These are phyloP conservation scores for Bryum argenteum DNA, from an alignment of 225 moss, liverwort and hornwort genomes.

Conservation along the genomic window DNA sequence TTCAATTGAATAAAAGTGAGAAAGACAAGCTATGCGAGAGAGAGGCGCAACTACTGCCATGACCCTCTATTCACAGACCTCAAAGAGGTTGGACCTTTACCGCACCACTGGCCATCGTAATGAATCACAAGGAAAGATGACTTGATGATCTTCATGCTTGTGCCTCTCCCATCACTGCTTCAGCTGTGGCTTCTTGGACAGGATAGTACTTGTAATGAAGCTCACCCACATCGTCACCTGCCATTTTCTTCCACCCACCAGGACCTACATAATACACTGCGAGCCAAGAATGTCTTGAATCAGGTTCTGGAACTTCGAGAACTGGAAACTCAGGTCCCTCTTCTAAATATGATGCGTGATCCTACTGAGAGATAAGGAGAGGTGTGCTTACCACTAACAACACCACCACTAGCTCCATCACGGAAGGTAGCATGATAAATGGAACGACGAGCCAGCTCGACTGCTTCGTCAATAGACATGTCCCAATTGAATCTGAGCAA, in stretches of 20 bases:
- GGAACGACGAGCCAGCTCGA: conserved; percentile 84
- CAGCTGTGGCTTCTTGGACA: conserved; percentile 56
- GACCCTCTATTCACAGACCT: conserved; percentile 15
- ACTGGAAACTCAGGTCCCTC: neutral
- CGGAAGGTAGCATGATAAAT: conserved; percentile 95
- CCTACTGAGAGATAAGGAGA: neutral
- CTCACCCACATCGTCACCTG: conserved; percentile 84
- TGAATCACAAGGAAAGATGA: conserved; percentile 3
- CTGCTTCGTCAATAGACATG: conserved; percentile 85
- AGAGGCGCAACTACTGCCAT: too few species aligned
- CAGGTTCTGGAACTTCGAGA: neutral
- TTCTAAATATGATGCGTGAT: neutral
- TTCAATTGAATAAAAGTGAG: too few species aligned
- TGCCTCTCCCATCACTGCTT: conserved; percentile 82
- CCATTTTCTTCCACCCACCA: conserved; percentile 79
- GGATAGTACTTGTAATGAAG: conserved; percentile 89
- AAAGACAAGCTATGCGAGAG: too few species aligned
- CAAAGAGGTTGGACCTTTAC: conserved; percentile 21
- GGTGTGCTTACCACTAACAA: conserved; percentile 72
- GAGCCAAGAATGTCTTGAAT: neutral
- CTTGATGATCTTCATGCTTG: neutral
- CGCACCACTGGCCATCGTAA: neutral
- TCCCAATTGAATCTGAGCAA: conserved; percentile 69
- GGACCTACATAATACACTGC: conserved; percentile 88
- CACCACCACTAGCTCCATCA: conserved; percentile 94